phyloP scores from a whole-genome alignment of 352 stramenopile genomes.

The Globisporangium orthogonon region DNA sequence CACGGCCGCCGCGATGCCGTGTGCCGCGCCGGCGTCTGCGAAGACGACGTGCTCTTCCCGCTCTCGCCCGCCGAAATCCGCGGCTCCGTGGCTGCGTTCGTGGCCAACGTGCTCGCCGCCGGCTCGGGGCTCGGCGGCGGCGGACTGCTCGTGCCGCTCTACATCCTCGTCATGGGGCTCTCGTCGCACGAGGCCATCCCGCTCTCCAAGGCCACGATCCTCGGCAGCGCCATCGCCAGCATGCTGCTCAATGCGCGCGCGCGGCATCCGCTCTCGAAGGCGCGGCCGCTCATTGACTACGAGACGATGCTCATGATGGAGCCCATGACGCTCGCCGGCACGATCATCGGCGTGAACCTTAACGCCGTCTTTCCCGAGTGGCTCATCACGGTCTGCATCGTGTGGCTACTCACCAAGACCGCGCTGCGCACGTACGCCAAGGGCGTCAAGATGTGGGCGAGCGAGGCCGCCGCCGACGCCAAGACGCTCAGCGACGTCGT shows the following conservation, averaged over 20 bases:
- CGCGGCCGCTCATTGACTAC: slow-evolving; percentile 74
- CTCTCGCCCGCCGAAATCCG: slow-evolving; percentile 42
- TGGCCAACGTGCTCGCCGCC: slow-evolving; percentile 52
- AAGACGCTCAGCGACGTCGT: slow-evolving; percentile 42
- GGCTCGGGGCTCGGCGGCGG: slow-evolving; percentile 70
- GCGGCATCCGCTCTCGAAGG: slow-evolving; percentile 51
- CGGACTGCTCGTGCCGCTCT: slow-evolving; percentile 66
- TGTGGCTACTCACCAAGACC: slow-evolving; percentile 71
- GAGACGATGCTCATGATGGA: slow-evolving; percentile 84
- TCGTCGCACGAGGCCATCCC: slow-evolving; percentile 78
- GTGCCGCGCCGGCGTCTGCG: slow-evolving; percentile 44
- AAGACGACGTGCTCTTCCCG: slow-evolving; percentile 52
- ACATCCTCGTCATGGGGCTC: slow-evolving; percentile 70
- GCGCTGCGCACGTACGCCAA: slow-evolving; percentile 58
- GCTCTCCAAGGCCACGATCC: slow-evolving; percentile 81
- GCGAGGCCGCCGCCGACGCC: slow-evolving; percentile 46
- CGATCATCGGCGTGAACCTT: slow-evolving; percentile 84
- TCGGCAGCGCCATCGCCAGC: slow-evolving; percentile 69
- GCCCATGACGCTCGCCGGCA: slow-evolving; percentile 80
- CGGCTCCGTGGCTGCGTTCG: slow-evolving; percentile 60
- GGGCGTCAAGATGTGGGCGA: slow-evolving; percentile 59
- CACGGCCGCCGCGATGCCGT: slow-evolving; percentile 28
- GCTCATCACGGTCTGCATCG: slow-evolving; percentile 76
- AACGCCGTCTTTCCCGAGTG: slow-evolving; percentile 79
- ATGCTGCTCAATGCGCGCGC: slow-evolving; percentile 67